Base-by-base conservation (phyloP, 2,329 filamentous ascomycete species). In the Raffaelea ambrosiae region DNA sequence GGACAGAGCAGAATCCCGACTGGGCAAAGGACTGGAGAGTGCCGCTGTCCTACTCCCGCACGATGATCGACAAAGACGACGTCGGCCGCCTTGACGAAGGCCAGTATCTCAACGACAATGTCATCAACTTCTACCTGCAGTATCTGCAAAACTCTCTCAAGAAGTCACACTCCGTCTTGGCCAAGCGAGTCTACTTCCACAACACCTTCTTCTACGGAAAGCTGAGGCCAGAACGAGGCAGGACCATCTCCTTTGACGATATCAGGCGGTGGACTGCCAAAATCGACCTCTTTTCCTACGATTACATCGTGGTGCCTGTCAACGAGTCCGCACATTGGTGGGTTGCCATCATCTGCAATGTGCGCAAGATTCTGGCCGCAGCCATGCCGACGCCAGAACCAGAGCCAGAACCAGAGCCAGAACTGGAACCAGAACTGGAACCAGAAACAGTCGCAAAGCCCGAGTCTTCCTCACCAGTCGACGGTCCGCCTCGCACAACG, bases 261-360 rank as follows among this genome's bases (percentile, higher is more conserved):
- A 90, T 98, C 48, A 81, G 84, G 61, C 78, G 81, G 40, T 98
- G 93, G 93, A 97, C 93, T 1, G 75, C 84, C 31, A 88, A 83
- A 56, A 75, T 91, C 20, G 87, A 98, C 60, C 67, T 98, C 9
- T 87, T 97, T 58, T 76, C 74, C 5, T 89, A 87, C 57, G 88
- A 95, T 60, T 96, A 90, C 62, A 82, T 97, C 50, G 75, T 97
- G 11, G 85, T 98, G 7, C 93, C 93, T 0, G 88, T 98, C 62
- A 94, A 95, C 57, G 86, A 96, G 60, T 72, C 80, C 55, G 68
- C 73, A 1, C 93, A 98, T 64, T 98, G 94, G 93, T 97, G 93
- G 65, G 71, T 97, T 54, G 89, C 88, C 14, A 91, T 98, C 48
- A 91, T 98, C 46, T 95, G 88, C 74, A 95, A 98, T 58, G 75